Evolutionary conservation across 805 yeast species (phyloP).

Genomic region (Metschnikowia kunwiensis): DNA sequence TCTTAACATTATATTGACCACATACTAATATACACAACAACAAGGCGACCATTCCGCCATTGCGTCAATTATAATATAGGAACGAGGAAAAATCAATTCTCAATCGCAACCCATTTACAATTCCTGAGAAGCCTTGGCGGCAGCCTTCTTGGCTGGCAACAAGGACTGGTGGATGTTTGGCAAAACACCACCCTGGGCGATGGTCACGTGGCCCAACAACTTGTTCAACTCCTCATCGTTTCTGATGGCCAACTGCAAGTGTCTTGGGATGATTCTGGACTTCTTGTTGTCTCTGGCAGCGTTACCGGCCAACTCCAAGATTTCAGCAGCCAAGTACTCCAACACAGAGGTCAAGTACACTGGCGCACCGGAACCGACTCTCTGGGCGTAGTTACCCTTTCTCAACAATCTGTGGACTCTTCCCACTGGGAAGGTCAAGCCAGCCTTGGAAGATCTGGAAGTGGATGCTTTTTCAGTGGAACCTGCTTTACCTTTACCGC

Average conservation of each 20-base stretch:
- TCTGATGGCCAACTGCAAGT: slow-evolving; percentile 51
- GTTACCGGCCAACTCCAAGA: slow-evolving; percentile 51
- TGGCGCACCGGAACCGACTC: slow-evolving; percentile 54
- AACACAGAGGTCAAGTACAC: slow-evolving; percentile 49
- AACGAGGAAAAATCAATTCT: slow-evolving; percentile 22
- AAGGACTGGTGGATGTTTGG: slow-evolving; percentile 50
- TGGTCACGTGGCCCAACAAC: slow-evolving; percentile 61
- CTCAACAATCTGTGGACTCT: slow-evolving; percentile 51
- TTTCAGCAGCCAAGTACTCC: slow-evolving; percentile 50
- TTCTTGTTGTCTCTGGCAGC: slow-evolving; percentile 80
- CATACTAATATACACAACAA: slow-evolving; percentile 24
- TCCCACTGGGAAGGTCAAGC: slow-evolving; percentile 50
- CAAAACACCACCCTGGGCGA: slow-evolving; percentile 53
- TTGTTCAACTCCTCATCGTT: slow-evolving; percentile 51
- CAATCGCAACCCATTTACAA: slow-evolving; percentile 20
- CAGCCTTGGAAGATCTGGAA: slow-evolving; percentile 49
- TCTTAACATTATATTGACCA: slow-evolving; percentile 24
- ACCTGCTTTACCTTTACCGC: slow-evolving; percentile 41
- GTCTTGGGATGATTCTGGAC: slow-evolving; percentile 61
- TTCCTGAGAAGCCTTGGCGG: slow-evolving; percentile 24
- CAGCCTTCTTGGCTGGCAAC: slow-evolving; percentile 35
- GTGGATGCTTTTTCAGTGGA: slow-evolving; percentile 47
- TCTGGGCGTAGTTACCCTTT: slow-evolving; percentile 51
- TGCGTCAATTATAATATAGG: slow-evolving; percentile 20
- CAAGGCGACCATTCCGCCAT: slow-evolving; percentile 20